Evolutionary conservation across 805 yeast genomes (phyloP).

Genomic region (Ogataea naganishii): DNA sequence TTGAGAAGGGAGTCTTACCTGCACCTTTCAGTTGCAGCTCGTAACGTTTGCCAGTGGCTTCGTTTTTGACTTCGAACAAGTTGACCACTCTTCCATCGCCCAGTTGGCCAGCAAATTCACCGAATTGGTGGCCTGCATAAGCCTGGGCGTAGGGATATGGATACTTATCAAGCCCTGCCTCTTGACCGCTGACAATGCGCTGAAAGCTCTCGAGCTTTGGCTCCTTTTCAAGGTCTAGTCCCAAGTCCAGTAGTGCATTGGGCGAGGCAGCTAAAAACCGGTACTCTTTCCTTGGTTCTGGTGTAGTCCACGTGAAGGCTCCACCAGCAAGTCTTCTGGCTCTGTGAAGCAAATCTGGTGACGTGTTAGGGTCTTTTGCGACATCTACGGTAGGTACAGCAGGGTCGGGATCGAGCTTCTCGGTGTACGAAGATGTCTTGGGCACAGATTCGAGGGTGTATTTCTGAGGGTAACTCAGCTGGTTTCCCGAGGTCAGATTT

Average conservation of each 20-base stretch:
- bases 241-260: constrained; percentile 53
- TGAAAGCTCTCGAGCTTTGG: constrained; percentile 25
- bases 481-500: constrained; percentile 5
- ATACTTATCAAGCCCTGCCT: constrained; percentile 26
- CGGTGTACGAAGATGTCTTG: constrained; percentile 22
- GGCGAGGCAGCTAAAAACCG: constrained; percentile 49
- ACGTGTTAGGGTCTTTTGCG: constrained; percentile 18
- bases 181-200: constrained; percentile 52
- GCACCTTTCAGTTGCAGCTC: constrained; percentile 87
- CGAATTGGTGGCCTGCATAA: constrained; percentile 96
- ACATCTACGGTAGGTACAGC: constrained; percentile 17
- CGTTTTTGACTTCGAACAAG: constrained; percentile 59
- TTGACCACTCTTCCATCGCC: constrained; percentile 93
- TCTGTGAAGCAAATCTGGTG: constrained; percentile 31
- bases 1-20: constrained; percentile 83
- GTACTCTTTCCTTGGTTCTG: constrained; percentile 49
- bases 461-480: constrained; percentile 1
- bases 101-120: constrained; percentile 91
- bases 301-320: constrained; percentile 64
- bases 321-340: constrained; percentile 52
- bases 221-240: constrained; percentile 36
- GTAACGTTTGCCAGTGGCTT: constrained; percentile 30
- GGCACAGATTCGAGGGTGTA: constrained; percentile 14
- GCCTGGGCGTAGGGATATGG: constrained; percentile 79
- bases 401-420: constrained; percentile 19